Base-by-base conservation (phyloP, 2,329 filamentous ascomycete genomes). In the Tolypocladium amazonense region DNA sequence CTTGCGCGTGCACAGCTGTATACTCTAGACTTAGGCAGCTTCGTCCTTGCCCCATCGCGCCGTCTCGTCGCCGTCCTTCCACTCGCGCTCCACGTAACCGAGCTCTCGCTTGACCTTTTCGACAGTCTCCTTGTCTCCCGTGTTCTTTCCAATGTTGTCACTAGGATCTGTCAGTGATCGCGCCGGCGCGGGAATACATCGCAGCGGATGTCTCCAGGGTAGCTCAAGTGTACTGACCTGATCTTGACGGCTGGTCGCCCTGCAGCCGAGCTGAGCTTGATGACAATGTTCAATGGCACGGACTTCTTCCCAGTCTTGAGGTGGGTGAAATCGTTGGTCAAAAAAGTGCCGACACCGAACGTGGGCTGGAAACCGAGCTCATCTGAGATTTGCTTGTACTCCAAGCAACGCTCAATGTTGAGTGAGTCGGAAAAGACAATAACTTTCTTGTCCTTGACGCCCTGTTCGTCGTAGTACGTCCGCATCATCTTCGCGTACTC, bases 371-470 rank as follows among this genome's bases (percentile, higher is more conserved):
- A 92, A 1, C 90, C 90, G 18, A 87, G 84, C 45, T 85, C 82
- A 65, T 97, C 91, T 0, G 92, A 88, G 35, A 90, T 82, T 60
- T 84, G 77, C 78, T 96, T 96, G 77, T 97, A 99, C 72, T 95
- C 85, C 56, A 97, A 79, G 70, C 93, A 97, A 59, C 88, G 84
- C 43, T 97, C 92, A 56, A 97, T 89, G 70, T 97, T 90, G 60
- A 99, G 78, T 6, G 92, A 95, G 73, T 99, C 94, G 0, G 93
- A 97, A 72, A 97, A 99, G 3, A 99, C 93, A 62, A 99, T 88
- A 0, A 84, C 86, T 79, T 97, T 97, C 76, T 87, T 87, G 3
- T 88, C 89, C 57, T 79, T 86, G 72, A 97, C 89, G 5, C 86
- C 86, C 65, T 88, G 81, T 20, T 77, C 72, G 65, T 92, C 84